Evolutionary conservation across 805 yeast genomes (phyloP), one percentile per base, ranked within the genome.

Genomic region (Pichia kluyveri): DNA sequence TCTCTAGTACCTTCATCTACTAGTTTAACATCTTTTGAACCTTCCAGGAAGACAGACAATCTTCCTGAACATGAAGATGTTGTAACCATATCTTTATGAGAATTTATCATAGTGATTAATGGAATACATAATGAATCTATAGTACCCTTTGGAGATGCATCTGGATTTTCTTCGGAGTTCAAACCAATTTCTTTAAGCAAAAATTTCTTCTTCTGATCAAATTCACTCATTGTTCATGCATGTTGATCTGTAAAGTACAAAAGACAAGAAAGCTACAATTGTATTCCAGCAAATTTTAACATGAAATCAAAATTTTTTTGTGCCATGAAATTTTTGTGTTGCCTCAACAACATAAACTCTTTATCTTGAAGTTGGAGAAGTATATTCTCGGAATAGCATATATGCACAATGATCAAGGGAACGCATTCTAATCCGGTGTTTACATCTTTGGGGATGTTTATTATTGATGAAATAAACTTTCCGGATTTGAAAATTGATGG

Each of bases 21-120:
- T 3, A 18, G 39, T 7, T 32, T 45, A 19, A 60, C 53, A 5
- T 40, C 45, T 5, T 48, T 85, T 10, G 66, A 62, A 3, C 96
- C 96, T 59, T 87, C 96, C 2, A 83, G 66, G 60, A 84, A 88
- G 0, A 88, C 88, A 49, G 91, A 81, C 1, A 87, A 82, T 57
- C 96, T 69, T 3, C 96, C 96, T 0, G 95, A 86, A 55, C 96
- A 88, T 17, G 93, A 82, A 1, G 95, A 85, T 0, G 96, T 88
- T 3, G 95, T 87, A 11, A 88, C 93, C 79, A 84, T 75, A 53
- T 83, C 79, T 0, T 65, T 57, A 54, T 78, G 77, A 3, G 73
- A 54, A 58, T 88, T 88, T 55, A 88, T 82, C 15, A 81, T 60
- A 15, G 77, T 63, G 51, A 88, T 86, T 18, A 88, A 72, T 3